phyloP scores from a whole-genome alignment of 2,329 filamentous ascomycete species.

The Fusarium sp. region DNA sequence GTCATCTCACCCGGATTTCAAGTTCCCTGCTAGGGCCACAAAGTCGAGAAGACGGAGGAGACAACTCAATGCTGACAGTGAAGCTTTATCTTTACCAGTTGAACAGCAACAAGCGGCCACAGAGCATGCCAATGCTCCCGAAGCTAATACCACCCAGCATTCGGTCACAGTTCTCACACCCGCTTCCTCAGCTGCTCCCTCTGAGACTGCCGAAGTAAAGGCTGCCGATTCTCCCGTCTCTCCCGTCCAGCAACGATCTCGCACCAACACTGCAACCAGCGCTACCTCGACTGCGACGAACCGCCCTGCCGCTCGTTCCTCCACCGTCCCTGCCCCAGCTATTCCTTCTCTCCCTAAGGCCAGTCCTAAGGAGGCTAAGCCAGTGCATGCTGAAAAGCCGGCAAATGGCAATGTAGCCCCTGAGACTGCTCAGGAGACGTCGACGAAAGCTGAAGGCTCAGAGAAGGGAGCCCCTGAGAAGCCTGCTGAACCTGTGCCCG shows the following conservation, averaged over 20 bases:
- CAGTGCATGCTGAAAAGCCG: slow-evolving; percentile 40
- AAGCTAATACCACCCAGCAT: slow-evolving; percentile 26
- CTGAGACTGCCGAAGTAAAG: slow-evolving; percentile 35
- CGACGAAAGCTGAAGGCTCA: slow-evolving; percentile 22
- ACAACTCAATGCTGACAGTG: slow-evolving; percentile 48
- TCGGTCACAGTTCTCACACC: slow-evolving; percentile 24
- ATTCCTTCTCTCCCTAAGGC: slow-evolving; percentile 58
- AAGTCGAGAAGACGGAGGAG: slow-evolving; percentile 56
- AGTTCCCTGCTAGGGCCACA: slow-evolving; percentile 57
- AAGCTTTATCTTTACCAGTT: slow-evolving; percentile 54
- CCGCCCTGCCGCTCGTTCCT: slow-evolving; percentile 44
- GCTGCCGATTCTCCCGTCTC: slow-evolving; percentile 47
- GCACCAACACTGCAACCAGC: slow-evolving; percentile 38
- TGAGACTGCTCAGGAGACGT: slow-evolving; percentile 21
- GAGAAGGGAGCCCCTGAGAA: slow-evolving; percentile 36
- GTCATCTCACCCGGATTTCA: slow-evolving; percentile 60
- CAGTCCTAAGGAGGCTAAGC: slow-evolving; percentile 44
- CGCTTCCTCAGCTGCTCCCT: slow-evolving; percentile 25
- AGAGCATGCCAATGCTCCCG: slow-evolving; percentile 38
- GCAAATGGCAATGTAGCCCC: slow-evolving; percentile 29
- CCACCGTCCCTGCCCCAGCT: slow-evolving; percentile 54
- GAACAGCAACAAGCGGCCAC: slow-evolving; percentile 49
- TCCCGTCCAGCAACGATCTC: slow-evolving; percentile 42
- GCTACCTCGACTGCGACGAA: slow-evolving; percentile 40
- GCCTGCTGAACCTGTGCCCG: slow-evolving; percentile 35